Percentiles rank a stretch among this genome's conserved stretches.
phyloP scores from a whole-genome alignment of 371 early-diverging fungal genomes.

The Apophysomyces elegans region DNA sequence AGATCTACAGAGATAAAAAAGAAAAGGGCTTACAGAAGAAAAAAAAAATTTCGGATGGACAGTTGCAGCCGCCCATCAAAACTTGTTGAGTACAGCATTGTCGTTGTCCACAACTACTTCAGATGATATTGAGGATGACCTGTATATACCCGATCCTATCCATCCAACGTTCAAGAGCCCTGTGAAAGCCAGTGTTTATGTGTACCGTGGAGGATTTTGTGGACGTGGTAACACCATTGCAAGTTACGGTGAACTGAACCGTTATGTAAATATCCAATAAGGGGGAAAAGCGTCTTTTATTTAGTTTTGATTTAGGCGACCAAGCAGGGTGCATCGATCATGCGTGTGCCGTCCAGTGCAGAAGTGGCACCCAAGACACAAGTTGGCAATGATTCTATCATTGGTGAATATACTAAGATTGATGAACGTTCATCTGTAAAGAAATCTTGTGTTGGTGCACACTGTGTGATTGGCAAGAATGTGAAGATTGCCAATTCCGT shows the following conservation, averaged over 20 bases:
- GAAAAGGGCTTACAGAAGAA: slow-evolving; percentile 9
- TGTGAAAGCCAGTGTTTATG: slow-evolving; percentile 48
- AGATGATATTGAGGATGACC: slow-evolving; percentile 34
- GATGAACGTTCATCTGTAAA: slow-evolving; percentile 92
- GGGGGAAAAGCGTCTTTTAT: slow-evolving; percentile 6
- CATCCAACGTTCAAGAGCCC: slow-evolving; percentile 45
- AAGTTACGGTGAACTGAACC: slow-evolving; percentile 85
- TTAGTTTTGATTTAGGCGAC: slow-evolving; percentile 41
- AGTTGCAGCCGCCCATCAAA: slow-evolving; percentile 40
- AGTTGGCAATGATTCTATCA: slow-evolving; percentile 89
- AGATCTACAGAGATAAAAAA: neutral
- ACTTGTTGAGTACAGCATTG: slow-evolving; percentile 47
- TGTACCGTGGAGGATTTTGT: slow-evolving; percentile 57
- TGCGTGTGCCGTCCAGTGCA: slow-evolving; percentile 65
- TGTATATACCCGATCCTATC: slow-evolving; percentile 29
- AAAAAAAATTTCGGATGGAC: neutral
- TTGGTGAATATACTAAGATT: slow-evolving; percentile 88
- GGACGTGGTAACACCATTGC: slow-evolving; percentile 86
- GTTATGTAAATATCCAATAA: slow-evolving; percentile 61
- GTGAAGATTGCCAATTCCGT: slow-evolving; percentile 94
- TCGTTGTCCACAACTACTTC: slow-evolving; percentile 52
- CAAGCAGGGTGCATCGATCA: slow-evolving; percentile 59
- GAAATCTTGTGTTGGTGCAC: slow-evolving; percentile 89
- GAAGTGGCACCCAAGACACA: slow-evolving; percentile 71
- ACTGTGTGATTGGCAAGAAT: slow-evolving; percentile 91